phyloP scores from a whole-genome alignment of 306 rosid genomes.

The Crotalaria pallida region DNA sequence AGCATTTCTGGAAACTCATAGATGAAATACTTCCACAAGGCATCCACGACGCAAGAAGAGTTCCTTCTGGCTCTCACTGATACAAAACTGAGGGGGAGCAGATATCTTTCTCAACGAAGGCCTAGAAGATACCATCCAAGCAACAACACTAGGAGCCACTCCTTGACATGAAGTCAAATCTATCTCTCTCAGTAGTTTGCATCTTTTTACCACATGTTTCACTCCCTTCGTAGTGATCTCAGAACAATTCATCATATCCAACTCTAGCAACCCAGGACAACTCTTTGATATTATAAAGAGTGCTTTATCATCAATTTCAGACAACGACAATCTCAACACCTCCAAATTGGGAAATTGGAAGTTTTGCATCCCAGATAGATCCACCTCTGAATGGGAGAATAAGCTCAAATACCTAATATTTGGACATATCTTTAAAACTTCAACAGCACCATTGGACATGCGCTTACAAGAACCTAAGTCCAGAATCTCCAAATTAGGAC shows the following conservation, averaged over 20 bases:
- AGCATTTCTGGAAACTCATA: neutral
- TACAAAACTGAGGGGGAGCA: constrained; percentile 29
- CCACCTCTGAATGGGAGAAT: constrained; percentile 1
- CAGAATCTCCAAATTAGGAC: too few species aligned
- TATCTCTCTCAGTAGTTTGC: constrained; percentile 50
- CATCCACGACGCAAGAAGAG: constrained; percentile 60
- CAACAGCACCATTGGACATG: constrained; percentile 14
- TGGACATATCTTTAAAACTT: constrained; percentile 42
- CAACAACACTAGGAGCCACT: constrained; percentile 31
- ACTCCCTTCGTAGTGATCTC: constrained; percentile 50
- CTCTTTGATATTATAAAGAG: constrained; percentile 41
- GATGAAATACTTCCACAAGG: neutral
- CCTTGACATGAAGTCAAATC: constrained; percentile 37
- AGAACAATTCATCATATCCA: constrained; percentile 37
- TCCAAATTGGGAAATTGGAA: constrained; percentile 40
- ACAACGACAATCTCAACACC: constrained; percentile 23
- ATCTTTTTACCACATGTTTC: constrained; percentile 42
- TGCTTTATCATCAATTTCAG: constrained; percentile 34
- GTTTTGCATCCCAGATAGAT: constrained; percentile 10
- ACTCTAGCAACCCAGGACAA: constrained; percentile 29
- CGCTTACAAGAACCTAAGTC: too few species aligned
- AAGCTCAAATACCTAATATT: constrained; percentile 38
- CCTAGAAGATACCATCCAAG: constrained; percentile 65
- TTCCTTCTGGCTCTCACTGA: constrained; percentile 23
- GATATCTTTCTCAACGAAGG: constrained; percentile 47